These are phyloP conservation scores for Acanthamoeba healyi DNA, from an alignment of 208 protist species.

Conservation along the genomic window DNA sequence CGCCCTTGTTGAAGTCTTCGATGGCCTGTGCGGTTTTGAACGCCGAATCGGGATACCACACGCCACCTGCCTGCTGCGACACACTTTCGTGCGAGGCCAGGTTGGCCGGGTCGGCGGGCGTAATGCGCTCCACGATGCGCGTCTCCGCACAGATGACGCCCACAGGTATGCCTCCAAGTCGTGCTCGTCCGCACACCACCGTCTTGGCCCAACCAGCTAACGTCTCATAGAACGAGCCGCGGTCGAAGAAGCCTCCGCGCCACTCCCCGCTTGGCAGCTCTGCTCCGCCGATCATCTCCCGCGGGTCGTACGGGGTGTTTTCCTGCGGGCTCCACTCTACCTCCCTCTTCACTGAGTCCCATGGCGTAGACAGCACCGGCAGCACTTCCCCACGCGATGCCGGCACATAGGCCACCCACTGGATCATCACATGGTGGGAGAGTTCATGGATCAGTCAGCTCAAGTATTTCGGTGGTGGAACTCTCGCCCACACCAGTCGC, in stretches of 20 bases:
- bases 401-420: constrained; percentile 44
- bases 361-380: constrained; percentile 18
- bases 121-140: constrained; percentile 94
- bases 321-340: constrained; percentile 88
- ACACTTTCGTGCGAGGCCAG: constrained; percentile 79
- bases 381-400: not conserved
- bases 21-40: constrained; percentile 98
- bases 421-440: not conserved
- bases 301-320: constrained; percentile 92
- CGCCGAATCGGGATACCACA: constrained; percentile 98
- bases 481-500: no score
- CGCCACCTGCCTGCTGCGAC: constrained; percentile 89
- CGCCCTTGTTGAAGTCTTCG: constrained; percentile 96
- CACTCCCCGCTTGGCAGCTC: constrained; percentile 66
- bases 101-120: constrained; percentile 97
- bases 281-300: constrained; percentile 90
- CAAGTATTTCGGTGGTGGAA: no score
- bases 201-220: constrained; percentile 97
- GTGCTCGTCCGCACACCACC: constrained; percentile 96
- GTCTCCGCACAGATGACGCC: constrained; percentile 98
- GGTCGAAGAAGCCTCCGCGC: constrained; percentile 93
- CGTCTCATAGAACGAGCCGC: constrained; percentile 93
- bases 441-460: not conserved
- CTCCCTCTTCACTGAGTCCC: constrained; percentile 78
- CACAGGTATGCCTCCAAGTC: constrained; percentile 97